These are phyloP conservation scores for Vicia faba DNA, from an alignment of 306 rosid species.

Conservation along the genomic window DNA sequence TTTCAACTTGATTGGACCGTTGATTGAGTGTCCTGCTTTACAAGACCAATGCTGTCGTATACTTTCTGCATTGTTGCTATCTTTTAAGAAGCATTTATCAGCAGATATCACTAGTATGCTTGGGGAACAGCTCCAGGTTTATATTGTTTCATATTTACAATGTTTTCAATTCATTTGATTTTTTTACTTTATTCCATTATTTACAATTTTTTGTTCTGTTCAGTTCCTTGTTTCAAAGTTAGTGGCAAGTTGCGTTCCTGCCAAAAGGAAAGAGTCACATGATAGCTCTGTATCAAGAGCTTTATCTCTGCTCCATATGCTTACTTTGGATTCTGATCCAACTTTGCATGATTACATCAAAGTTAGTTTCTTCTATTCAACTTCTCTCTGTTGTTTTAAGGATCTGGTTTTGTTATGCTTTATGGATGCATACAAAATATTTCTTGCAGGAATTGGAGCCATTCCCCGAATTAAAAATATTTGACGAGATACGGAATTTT, in stretches of 20 bases:
- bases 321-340: constrained; percentile 76
- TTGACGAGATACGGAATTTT: constrained; percentile 64
- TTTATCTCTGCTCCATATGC: constrained; percentile 60
- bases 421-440: constrained; percentile 30
- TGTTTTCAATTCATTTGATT: constrained; percentile 16
- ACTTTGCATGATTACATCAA: constrained; percentile 74
- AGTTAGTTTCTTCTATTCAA: constrained; percentile 52
- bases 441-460: constrained; percentile 79
- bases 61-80: constrained; percentile 57
- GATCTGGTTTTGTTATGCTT: constrained; percentile 29
- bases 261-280: constrained; percentile 49
- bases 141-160: constrained; percentile 16
- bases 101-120: constrained; percentile 61
- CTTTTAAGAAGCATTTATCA: constrained; percentile 47
- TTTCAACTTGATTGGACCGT: constrained; percentile 80
- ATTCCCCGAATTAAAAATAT: constrained; percentile 71
- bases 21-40: constrained; percentile 60
- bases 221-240: constrained; percentile 89
- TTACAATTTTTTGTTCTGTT: constrained; percentile 27
- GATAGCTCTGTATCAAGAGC: constrained; percentile 54
- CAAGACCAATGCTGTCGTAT: constrained; percentile 79
- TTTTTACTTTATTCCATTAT: constrained; percentile 30
- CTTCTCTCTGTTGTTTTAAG: constrained; percentile 26
- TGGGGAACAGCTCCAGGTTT: constrained; percentile 91
- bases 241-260: constrained; percentile 75